Evolutionary conservation across 148 eudicot genomes (phyloP).

Genomic region (Talinum fruticosum): DNA sequence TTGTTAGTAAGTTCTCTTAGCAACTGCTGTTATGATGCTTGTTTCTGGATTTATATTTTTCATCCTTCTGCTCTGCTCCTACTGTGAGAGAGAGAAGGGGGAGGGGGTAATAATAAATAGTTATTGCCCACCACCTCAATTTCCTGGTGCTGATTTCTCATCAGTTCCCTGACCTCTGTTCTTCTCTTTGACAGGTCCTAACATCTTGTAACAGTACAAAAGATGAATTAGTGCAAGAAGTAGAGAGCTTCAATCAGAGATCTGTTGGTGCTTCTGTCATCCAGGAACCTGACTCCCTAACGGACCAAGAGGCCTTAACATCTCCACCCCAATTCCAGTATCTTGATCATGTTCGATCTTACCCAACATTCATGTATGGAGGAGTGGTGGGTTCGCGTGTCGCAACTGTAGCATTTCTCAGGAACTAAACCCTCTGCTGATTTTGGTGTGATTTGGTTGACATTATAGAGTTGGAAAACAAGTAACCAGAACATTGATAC

Average conservation of each 20-base stretch:
- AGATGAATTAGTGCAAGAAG: slow-evolving; percentile 91
- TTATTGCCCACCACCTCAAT: background rate
- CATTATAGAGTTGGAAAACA: slow-evolving; percentile 12
- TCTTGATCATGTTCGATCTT: slow-evolving; percentile 79
- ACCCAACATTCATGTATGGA: slow-evolving; percentile 95
- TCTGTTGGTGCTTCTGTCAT: slow-evolving; percentile 24
- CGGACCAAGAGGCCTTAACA: slow-evolving; percentile 37
- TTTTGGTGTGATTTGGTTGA: slow-evolving; percentile 8
- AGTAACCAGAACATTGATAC: slow-evolving; percentile 12
- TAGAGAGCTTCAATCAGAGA: slow-evolving; percentile 70
- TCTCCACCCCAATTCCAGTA: slow-evolving; percentile 52
- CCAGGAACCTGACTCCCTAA: slow-evolving; percentile 35
- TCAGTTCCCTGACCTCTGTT: background rate
- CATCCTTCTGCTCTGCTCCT: background rate
- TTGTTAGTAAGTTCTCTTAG: slow-evolving; percentile 55
- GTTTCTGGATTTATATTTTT: background rate
- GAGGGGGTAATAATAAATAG: background rate
- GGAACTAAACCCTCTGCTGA: slow-evolving; percentile 44
- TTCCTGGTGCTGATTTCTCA: background rate
- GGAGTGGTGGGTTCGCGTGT: slow-evolving; percentile 94
- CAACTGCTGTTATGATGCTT: background rate
- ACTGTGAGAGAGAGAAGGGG: no score
- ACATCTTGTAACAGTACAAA: slow-evolving; percentile 94
- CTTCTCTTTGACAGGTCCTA: slow-evolving; percentile 50
- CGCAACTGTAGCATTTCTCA: slow-evolving; percentile 84